Percentiles rank a stretch among this genome's conserved stretches.
These are phyloP conservation scores for Suillus paluster DNA, from an alignment of 768 basidiomycete species.

Conservation along the genomic window DNA sequence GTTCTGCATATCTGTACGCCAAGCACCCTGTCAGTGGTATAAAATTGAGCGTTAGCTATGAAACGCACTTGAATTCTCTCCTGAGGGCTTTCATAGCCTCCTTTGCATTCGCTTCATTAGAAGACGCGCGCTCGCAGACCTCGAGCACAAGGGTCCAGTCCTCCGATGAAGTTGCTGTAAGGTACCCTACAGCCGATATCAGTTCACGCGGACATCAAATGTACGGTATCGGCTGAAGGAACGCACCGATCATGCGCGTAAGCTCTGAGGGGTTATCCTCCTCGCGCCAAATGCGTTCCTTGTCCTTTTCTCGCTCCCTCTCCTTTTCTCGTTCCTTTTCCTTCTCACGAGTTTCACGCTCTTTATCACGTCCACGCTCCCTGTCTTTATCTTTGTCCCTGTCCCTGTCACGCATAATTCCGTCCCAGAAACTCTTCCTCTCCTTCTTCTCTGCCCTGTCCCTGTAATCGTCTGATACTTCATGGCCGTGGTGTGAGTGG, in stretches of 20 bases:
- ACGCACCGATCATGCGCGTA: conserved; percentile 72
- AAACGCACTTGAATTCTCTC: conserved; percentile 79
- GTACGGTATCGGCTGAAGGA: background rate
- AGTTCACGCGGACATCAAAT: conserved; percentile 3
- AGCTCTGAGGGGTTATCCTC: conserved; percentile 59
- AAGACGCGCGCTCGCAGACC: conserved; percentile 82
- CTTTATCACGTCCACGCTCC: conserved; percentile 18
- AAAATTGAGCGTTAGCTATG: background rate
- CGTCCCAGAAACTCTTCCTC: conserved; percentile 60
- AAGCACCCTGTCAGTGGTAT: conserved; percentile 1
- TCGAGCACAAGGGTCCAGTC: conserved; percentile 84
- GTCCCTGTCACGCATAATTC: conserved; percentile 39
- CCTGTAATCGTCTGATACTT: conserved; percentile 37
- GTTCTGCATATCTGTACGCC: conserved; percentile 66
- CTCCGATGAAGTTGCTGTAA: conserved; percentile 79
- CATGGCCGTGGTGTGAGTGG: conserved; percentile 18
- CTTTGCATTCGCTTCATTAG: conserved; percentile 73
- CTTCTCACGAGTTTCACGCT: conserved; percentile 15
- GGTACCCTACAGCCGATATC: conserved; percentile 53
- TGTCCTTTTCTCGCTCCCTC: conserved; percentile 40
- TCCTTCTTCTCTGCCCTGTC: conserved; percentile 51
- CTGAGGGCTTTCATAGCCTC: conserved; percentile 84
- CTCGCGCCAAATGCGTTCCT: conserved; percentile 36
- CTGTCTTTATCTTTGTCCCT: conserved; percentile 34
- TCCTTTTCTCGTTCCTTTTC: conserved; percentile 42